These are phyloP conservation scores for Arxiozyma telluris DNA, from an alignment of 1,139 yeast species.

Conservation along the genomic window DNA sequence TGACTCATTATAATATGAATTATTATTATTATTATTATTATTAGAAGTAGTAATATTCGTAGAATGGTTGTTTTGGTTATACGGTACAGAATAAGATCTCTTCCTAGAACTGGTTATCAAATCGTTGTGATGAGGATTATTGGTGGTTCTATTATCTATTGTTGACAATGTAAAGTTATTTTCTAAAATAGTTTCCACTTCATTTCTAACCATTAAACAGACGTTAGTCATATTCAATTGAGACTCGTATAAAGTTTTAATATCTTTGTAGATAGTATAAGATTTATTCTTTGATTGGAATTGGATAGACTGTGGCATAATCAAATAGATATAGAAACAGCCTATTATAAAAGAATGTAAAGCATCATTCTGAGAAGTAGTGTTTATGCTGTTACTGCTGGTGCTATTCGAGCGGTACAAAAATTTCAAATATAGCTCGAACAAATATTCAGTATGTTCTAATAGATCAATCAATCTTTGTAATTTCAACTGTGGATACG, in stretches of 20 bases:
- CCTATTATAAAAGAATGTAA: conserved; percentile 32
- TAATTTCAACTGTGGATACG: conserved; percentile 23
- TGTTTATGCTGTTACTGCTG: not conserved
- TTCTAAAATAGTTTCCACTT: conserved; percentile 22
- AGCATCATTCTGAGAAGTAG: conserved; percentile 14
- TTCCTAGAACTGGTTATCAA: conserved; percentile 4
- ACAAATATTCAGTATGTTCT: conserved; percentile 27
- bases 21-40: conserved; percentile 1
- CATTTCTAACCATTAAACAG: conserved; percentile 28
- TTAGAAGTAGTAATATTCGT: not conserved
- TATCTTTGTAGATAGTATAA: conserved; percentile 30
- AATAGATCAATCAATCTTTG: conserved; percentile 29
- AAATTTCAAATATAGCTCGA: conserved; percentile 26
- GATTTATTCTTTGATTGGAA: conserved; percentile 34
- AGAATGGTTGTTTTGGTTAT: conserved; percentile 1
- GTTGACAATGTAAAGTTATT: not conserved
- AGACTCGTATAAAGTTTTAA: conserved; percentile 30
- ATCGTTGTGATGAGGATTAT: conserved; percentile 1
- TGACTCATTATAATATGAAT: not conserved
- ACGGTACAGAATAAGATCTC: conserved; percentile 28
- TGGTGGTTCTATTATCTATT: conserved; percentile 5
- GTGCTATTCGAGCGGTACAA: conserved; percentile 4
- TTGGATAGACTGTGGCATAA: conserved; percentile 34
- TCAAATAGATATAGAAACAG: conserved; percentile 30
- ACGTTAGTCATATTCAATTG: conserved; percentile 34